Conservation (phyloP, 305 asterid genomes). For the Striga hermonthica region DNA sequence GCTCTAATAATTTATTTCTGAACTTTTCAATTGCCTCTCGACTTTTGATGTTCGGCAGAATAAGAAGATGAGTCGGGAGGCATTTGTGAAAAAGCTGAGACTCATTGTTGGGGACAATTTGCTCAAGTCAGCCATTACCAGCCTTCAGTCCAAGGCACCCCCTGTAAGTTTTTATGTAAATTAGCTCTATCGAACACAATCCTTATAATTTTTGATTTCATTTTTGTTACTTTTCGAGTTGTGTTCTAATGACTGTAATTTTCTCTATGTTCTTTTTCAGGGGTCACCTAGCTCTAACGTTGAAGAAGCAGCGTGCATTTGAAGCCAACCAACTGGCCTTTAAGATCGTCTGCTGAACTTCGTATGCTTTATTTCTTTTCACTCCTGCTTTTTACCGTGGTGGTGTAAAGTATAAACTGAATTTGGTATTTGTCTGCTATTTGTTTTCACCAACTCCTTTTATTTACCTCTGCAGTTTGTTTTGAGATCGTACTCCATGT, state of each 20-base stretch:
- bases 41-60: conserved; percentile 37
- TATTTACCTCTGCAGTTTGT: too few relatives aligned
- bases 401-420: too few relatives aligned
- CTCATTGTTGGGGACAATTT: conserved; percentile 65
- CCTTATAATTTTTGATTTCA: too few relatives aligned
- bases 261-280: conserved; percentile 32
- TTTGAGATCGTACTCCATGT: too few relatives aligned
- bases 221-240: neutral
- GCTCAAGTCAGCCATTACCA: conserved; percentile 54
- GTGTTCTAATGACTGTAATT: neutral
- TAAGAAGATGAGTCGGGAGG: conserved; percentile 59
- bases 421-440: too few relatives aligned
- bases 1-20: neutral
- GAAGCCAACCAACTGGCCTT: neutral
- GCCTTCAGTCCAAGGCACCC: conserved; percentile 60
- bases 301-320: conserved; percentile 32
- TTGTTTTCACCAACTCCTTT: too few relatives aligned
- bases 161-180: neutral
- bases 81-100: conserved; percentile 61
- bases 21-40: neutral
- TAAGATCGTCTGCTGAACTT: too few relatives aligned
- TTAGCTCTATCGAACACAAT: too few relatives aligned
- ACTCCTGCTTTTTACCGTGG: too few relatives aligned
- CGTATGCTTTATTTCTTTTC: too few relatives aligned
- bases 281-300: conserved; percentile 33